Conservation (phyloP, 1,139 yeast genomes). For the Kluyveromyces sp. region DNA sequence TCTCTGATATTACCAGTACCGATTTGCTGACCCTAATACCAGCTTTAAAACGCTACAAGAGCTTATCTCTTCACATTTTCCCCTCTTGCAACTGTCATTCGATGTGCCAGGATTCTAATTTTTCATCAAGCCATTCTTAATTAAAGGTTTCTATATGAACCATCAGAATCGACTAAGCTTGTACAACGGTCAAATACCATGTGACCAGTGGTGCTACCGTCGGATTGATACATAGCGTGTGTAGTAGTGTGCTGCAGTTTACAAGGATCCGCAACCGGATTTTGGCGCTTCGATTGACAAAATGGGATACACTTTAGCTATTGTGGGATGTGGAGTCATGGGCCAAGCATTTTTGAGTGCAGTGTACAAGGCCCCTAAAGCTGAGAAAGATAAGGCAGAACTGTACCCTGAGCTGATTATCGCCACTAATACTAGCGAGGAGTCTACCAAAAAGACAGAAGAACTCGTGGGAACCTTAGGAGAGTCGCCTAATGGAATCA, state of each 20-base stretch:
- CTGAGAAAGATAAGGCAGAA: constrained; percentile 31
- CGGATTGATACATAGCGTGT: too few relatives aligned
- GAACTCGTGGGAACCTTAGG: constrained; percentile 41
- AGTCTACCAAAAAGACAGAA: constrained; percentile 39
- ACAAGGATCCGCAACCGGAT: too few relatives aligned
- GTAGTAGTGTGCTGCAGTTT: too few relatives aligned
- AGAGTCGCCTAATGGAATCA: constrained; percentile 34
- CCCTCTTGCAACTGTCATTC: background rate
- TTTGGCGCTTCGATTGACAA: too few relatives aligned
- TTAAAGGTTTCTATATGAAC: too few relatives aligned
- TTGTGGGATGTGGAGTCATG: constrained; percentile 93
- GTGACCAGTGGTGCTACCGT: too few relatives aligned
- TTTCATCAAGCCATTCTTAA: background rate
- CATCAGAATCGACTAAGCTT: too few relatives aligned
- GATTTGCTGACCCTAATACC: background rate
- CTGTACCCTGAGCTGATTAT: constrained; percentile 56
- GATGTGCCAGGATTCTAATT: background rate
- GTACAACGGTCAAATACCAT: too few relatives aligned
- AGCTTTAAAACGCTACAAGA: background rate
- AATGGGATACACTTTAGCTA: constrained; percentile 50
- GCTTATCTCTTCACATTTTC: background rate
- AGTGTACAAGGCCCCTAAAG: constrained; percentile 44
- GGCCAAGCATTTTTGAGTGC: constrained; percentile 94
- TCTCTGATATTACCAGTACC: background rate
- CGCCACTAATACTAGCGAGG: constrained; percentile 63